Base-by-base conservation (phyloP, 2,329 filamentous ascomycete genomes). In the Coleophoma crateriformis region DNA sequence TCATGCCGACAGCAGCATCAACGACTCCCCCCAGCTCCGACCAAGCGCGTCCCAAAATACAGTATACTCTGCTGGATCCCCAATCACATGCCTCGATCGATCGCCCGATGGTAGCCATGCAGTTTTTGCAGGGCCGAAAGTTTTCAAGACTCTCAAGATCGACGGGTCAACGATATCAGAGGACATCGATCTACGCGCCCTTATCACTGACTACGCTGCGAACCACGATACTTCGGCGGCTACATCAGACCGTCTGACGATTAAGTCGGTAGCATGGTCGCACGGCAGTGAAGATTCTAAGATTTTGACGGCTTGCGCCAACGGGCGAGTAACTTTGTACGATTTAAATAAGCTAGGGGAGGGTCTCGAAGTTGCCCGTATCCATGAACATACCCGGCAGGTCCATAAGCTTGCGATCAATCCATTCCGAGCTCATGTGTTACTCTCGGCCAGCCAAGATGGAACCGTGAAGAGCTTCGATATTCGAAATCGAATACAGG, bases 261-360 rank as follows among this genome's bases (percentile, higher is more conserved):
- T 85, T 54, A 77, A 78, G 56, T 79, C 83, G 53, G 79, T 82
- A 45, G 81, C 79, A 61, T 81, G 81, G 74, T 71, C 71, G 19
- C 71, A 77, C 52, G 60, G 62, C 32, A 71, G 68, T 14, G 49
- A 63, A 50, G 72, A 75, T 53, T 72, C 74, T 13, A 76, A 73
- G 35, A 74, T 85, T 48, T 81, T 83, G 56, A 85, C 82, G 0
- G 82, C 82, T 3, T 83, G 80, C 60, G 76, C 78, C 45, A 81
- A 78, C 52, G 82, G 82, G 59, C 80, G 81, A 64, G 82, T 85
- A 56, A 84, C 84, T 53, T 72, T 79, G 52, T 85, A 85, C 58
- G 80, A 85, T 62, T 62, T 85, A 15, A 71, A 71, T 38, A 74
- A 76, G 17, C 58, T 79, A 10, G 65, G 69, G 3, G 63, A 65